Percentiles rank a stretch among this genome's conserved stretches.
Conservation (phyloP, 371 early-diverging fungal genomes). For the Mortierella sp. region DNA sequence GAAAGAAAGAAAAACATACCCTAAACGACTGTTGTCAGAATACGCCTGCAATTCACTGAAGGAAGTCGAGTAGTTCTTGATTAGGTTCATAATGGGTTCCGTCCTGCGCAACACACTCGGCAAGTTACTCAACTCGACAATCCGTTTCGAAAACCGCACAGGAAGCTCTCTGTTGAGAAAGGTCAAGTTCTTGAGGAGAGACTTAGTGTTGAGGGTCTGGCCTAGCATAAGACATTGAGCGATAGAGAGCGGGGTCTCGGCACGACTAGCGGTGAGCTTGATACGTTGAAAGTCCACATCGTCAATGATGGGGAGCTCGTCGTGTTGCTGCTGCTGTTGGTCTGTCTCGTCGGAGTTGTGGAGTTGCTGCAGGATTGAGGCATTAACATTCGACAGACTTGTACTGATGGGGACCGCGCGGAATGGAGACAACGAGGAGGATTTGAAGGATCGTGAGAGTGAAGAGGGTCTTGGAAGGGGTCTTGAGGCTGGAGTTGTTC, state of each 20-base stretch:
- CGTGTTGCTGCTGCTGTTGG: neutral
- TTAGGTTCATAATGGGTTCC: constrained; percentile 43
- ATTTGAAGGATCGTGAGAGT: neutral
- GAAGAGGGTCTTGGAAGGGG: too few relatives aligned
- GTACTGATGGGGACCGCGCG: neutral
- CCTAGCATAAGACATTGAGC: constrained; percentile 49
- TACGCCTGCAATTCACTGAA: constrained; percentile 41
- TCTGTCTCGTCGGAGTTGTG: constrained; percentile 4
- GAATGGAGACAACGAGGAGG: neutral
- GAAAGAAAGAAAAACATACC: constrained; percentile 17
- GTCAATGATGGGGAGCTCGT: neutral
- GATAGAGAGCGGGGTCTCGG: constrained; percentile 52
- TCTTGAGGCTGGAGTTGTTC: neutral
- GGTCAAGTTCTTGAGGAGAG: constrained; percentile 48
- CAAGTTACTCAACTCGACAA: constrained; percentile 39
- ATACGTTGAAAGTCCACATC: constrained; percentile 31
- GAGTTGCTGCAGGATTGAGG: neutral
- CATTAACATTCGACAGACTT: constrained; percentile 1
- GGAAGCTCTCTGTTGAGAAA: constrained; percentile 55
- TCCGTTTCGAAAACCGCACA: constrained; percentile 49
- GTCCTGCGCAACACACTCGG: constrained; percentile 43
- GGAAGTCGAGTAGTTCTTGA: constrained; percentile 37
- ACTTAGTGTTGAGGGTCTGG: constrained; percentile 35
- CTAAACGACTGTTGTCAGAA: constrained; percentile 41
- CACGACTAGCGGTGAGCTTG: constrained; percentile 37